These are phyloP conservation scores for Cyclotella choctawhatcheeana DNA, from an alignment of 108 stramenopile genomes.

Conservation along the genomic window DNA sequence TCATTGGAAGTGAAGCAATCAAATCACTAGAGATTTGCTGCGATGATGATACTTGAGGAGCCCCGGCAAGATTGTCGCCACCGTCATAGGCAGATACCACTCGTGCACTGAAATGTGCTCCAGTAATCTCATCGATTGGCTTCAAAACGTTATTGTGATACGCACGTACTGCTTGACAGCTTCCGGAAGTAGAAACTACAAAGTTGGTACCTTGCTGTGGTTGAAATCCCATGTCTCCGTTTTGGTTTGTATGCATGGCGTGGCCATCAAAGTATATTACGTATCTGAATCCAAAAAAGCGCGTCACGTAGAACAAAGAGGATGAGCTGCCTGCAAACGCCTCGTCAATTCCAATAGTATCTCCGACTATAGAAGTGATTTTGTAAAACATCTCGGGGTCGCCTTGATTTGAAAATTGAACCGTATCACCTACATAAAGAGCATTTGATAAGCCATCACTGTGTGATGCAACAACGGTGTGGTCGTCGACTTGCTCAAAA, in stretches of 20 bases:
- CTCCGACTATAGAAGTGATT: conserved; percentile 13
- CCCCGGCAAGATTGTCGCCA: conserved; percentile 35
- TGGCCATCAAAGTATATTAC: conserved; percentile 71
- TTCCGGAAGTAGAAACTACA: conserved; percentile 17
- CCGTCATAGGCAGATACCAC: conserved; percentile 37
- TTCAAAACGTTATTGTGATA: conserved; percentile 53
- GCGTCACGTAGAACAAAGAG: conserved; percentile 25
- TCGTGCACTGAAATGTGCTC: conserved; percentile 34
- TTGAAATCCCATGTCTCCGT: conserved; percentile 23
- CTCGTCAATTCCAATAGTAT: conserved; percentile 23
- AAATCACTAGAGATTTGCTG: conserved; percentile 24
- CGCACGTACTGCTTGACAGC: conserved; percentile 50
- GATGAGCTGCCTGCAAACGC: conserved; percentile 21
- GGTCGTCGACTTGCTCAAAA: conserved; percentile 8
- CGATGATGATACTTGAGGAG: conserved; percentile 21
- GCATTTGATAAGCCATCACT: conserved; percentile 13
- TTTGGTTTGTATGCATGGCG: conserved; percentile 49
- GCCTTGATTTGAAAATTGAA: conserved; percentile 28
- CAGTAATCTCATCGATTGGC: conserved; percentile 33
- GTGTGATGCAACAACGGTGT: conserved; percentile 18
- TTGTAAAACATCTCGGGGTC: conserved; percentile 23
- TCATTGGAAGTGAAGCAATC: conserved; percentile 49
- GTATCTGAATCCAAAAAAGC: conserved; percentile 56
- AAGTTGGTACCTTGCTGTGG: conserved; percentile 42
- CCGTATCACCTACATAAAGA: conserved; percentile 26